Evolutionary conservation across 176 grass and related monocot species (phyloP).

Genomic region (maize (Zea mays)): Zm-B73-REFERENCE-NAM-5.0 NC_050102.1:169122001-169122500

Average conservation of each 20-base stretch:
- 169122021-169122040: slow-evolving; percentile 84
- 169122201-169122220: slow-evolving; percentile 99
- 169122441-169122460: background rate
- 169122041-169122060: slow-evolving; percentile 98
- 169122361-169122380: slow-evolving; percentile 75
- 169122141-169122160: background rate
- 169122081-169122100: slow-evolving; percentile 27
- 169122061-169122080: slow-evolving; percentile 92
- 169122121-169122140: slow-evolving; percentile 11
- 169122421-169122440: background rate
- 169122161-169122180: background rate
- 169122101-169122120: slow-evolving; percentile 20
- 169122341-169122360: slow-evolving; percentile 88
- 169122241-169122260: slow-evolving; percentile 94
- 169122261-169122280: slow-evolving; percentile 98
- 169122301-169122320: slow-evolving; percentile 89
- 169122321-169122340: slow-evolving; percentile 98
- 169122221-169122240: slow-evolving; percentile 99
- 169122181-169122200: slow-evolving; percentile 23
- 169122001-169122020: slow-evolving; percentile 96
- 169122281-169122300: slow-evolving; percentile 80
- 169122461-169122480: background rate
- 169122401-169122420: slow-evolving; percentile 16
- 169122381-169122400: slow-evolving; percentile 64
- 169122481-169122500: background rate